phyloP scores from a whole-genome alignment of 441 rosid species.

The Gossypium schwendimanii region DNA sequence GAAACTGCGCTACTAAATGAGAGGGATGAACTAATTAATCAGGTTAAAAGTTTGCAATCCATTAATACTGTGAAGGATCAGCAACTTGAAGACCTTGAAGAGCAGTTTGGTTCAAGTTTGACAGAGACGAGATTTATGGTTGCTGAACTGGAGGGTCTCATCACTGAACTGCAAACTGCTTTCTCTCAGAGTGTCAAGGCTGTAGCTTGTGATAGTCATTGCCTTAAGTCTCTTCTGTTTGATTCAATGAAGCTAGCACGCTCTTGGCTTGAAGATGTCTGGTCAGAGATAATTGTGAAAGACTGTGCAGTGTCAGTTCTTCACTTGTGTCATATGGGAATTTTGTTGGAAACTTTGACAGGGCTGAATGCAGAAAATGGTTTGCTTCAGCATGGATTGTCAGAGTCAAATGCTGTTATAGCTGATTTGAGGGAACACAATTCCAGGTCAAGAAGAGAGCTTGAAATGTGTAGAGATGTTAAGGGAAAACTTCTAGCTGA shows the following conservation, averaged over 20 bases:
- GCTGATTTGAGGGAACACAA: slow-evolving; percentile 76
- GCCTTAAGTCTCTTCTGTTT: slow-evolving; percentile 43
- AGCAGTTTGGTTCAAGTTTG: slow-evolving; percentile 54
- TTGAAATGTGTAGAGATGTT: slow-evolving; percentile 64
- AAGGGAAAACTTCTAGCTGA: slow-evolving; percentile 83
- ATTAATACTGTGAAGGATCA: slow-evolving; percentile 38
- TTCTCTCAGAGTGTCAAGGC: slow-evolving; percentile 38
- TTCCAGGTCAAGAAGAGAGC: slow-evolving; percentile 67
- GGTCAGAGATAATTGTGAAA: slow-evolving; percentile 89
- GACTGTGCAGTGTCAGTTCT: slow-evolving; percentile 91
- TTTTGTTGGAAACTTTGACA: slow-evolving; percentile 76
- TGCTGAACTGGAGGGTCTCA: slow-evolving; percentile 53
- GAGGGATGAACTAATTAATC: slow-evolving; percentile 41
- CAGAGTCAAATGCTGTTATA: slow-evolving; percentile 64
- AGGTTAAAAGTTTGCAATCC: slow-evolving; percentile 57
- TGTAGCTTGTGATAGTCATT: slow-evolving; percentile 41
- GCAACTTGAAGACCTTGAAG: slow-evolving; percentile 57
- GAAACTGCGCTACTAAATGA: slow-evolving; percentile 45
- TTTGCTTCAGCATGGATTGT: slow-evolving; percentile 78
- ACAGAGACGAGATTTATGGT: slow-evolving; percentile 50
- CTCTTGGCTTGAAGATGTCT: slow-evolving; percentile 83
- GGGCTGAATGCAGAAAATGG: slow-evolving; percentile 87
- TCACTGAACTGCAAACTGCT: slow-evolving; percentile 42
- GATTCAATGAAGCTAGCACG: slow-evolving; percentile 54
- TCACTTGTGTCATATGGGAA: slow-evolving; percentile 90